phyloP scores from a whole-genome alignment of 495 filamentous ascomycete species.

The Evernia prunastri region DNA sequence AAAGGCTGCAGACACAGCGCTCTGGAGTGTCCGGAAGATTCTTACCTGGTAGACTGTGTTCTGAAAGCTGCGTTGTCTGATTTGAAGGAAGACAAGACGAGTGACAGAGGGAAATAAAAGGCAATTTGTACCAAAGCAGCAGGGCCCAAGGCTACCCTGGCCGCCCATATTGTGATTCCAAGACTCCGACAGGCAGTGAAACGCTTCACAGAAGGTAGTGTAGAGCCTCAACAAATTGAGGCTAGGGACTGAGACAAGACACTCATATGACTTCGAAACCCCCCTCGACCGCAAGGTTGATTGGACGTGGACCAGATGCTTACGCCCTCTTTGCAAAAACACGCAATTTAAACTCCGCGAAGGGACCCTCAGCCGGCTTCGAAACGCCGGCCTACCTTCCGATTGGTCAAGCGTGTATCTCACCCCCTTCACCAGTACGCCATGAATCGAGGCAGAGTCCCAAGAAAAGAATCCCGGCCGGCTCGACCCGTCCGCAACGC shows the following conservation, averaged over 20 bases:
- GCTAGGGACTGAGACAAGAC: too few species aligned
- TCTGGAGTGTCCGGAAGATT: background rate
- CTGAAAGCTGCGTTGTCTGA: background rate
- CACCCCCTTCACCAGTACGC: background rate
- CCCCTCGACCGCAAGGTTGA: too few species aligned
- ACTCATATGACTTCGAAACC: too few species aligned
- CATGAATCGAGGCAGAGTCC: background rate
- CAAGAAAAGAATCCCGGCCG: background rate
- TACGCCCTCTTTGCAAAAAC: too few species aligned
- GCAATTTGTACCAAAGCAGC: background rate
- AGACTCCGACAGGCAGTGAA: background rate
- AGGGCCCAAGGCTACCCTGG: background rate
- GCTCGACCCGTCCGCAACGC: too few species aligned
- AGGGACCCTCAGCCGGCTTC: background rate
- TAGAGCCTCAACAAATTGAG: too few species aligned
- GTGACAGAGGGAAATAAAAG: background rate
- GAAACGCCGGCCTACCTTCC: background rate
- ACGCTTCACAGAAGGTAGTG: background rate
- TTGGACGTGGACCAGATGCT: too few species aligned
- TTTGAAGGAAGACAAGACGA: background rate
- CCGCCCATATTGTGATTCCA: background rate
- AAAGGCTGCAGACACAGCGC: background rate
- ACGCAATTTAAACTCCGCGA: too few species aligned
- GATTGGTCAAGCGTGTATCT: background rate
- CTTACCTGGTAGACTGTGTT: background rate